phyloP scores from a whole-genome alignment of 73 alveolate species.

The Symbiodinium pilosum region DNA sequence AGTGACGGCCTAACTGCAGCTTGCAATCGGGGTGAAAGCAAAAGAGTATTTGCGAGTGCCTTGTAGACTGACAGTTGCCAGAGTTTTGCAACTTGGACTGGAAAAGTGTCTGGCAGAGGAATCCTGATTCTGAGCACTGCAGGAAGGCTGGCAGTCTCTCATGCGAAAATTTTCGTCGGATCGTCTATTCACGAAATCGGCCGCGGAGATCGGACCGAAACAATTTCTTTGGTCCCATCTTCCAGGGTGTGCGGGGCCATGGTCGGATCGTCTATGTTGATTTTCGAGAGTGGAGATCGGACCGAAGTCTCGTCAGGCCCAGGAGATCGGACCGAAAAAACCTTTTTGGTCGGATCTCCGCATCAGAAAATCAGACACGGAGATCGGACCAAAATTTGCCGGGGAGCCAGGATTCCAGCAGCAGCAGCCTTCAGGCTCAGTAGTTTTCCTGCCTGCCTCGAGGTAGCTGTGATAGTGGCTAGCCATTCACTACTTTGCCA shows the following conservation, averaged over 20 bases:
- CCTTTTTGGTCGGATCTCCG: not conserved
- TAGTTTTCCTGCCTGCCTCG: not conserved
- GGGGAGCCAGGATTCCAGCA: no score
- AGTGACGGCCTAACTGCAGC: no score
- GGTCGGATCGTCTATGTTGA: no score
- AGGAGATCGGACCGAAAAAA: not conserved
- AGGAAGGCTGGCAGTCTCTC: not conserved
- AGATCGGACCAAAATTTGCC: conserved; percentile 22
- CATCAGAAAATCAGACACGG: not conserved
- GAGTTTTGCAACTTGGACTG: no score
- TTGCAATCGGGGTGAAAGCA: no score
- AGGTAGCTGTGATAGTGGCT: not conserved
- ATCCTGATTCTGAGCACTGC: not conserved
- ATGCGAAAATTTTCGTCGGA: not conserved
- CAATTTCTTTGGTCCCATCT: not conserved
- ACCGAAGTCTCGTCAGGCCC: not conserved
- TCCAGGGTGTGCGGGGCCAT: no score
- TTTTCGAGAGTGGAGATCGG: not conserved
- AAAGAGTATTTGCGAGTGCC: no score
- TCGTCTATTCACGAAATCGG: not conserved
- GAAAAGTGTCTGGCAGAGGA: no score
- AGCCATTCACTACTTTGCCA: not conserved
- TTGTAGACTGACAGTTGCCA: no score
- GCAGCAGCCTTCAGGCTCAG: no score
- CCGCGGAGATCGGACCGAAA: conserved; percentile 7